These are phyloP conservation scores for Diplocarpon rosae DNA, from an alignment of 2,329 filamentous ascomycete species.

Conservation along the genomic window DNA sequence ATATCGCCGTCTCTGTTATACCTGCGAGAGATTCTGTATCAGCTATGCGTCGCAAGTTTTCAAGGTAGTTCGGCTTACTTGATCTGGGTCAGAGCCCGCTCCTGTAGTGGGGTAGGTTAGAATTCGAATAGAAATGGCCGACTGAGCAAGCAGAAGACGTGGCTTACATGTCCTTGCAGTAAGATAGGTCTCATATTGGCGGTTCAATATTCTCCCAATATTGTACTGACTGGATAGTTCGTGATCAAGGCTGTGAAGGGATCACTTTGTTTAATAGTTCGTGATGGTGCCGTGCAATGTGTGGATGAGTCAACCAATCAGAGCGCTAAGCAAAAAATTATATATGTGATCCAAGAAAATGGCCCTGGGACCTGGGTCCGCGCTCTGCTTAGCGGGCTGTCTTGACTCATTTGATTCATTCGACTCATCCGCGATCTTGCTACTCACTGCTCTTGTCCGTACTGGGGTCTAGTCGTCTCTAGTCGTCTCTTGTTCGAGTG, in stretches of 20 bases:
- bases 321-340: not conserved
- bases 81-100: conserved; percentile 92
- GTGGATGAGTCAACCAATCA: conserved; percentile 4
- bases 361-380: not conserved
- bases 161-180: conserved; percentile 73
- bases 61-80: conserved; percentile 41
- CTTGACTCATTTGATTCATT: not conserved
- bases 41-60: conserved; percentile 4
- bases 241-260: not conserved
- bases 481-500: not conserved
- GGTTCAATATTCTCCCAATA: conserved; percentile 7
- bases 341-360: not conserved
- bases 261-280: conserved; percentile 7
- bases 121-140: not conserved
- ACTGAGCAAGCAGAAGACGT: conserved; percentile 10
- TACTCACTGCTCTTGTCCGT: not conserved
- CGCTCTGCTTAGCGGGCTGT: not conserved
- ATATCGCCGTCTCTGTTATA: conserved; percentile 94
- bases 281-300: conserved; percentile 5
- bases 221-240: not conserved
- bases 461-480: not conserved
- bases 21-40: conserved; percentile 32
- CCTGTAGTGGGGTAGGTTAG: conserved; percentile 38
- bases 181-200: conserved; percentile 90
- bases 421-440: too few relatives aligned